Conservation (phyloP, 2,329 filamentous ascomycete genomes). For the Oidium heveae region DNA sequence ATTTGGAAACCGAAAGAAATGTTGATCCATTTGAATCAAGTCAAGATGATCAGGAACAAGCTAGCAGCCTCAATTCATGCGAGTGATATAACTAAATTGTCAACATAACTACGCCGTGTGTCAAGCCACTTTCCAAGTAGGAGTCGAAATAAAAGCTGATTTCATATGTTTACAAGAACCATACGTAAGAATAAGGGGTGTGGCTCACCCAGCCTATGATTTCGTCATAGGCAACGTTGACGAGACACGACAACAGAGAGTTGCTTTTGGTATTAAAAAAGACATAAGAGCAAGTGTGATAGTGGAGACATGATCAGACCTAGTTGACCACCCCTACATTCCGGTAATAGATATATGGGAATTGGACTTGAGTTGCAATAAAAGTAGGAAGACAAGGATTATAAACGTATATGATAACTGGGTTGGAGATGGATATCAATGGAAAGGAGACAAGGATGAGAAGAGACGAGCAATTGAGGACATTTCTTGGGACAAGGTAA, state of each 20-base stretch:
- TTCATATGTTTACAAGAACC: background rate
- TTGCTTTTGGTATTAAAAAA: background rate
- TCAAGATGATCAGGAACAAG: background rate
- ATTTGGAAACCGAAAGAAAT: background rate
- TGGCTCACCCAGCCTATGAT: background rate
- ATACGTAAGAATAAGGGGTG: background rate
- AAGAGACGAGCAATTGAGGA: background rate
- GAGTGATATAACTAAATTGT: background rate
- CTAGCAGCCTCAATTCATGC: background rate
- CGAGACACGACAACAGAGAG: background rate
- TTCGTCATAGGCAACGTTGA: background rate
- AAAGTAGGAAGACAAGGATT: no score
- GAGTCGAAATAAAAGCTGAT: background rate
- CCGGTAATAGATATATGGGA: background rate
- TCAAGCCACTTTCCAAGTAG: background rate
- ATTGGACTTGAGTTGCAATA: no score
- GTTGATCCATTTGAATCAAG: background rate
- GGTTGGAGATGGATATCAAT: no score
- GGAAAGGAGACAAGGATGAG: background rate
- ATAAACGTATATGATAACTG: no score
- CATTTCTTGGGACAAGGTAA: background rate
- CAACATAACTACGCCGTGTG: background rate
- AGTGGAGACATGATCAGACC: background rate
- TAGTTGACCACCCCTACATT: background rate
- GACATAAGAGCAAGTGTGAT: background rate